These are phyloP conservation scores for Grigorovia yakushimaensis DNA, from an alignment of 805 yeast species.

Conservation along the genomic window DNA sequence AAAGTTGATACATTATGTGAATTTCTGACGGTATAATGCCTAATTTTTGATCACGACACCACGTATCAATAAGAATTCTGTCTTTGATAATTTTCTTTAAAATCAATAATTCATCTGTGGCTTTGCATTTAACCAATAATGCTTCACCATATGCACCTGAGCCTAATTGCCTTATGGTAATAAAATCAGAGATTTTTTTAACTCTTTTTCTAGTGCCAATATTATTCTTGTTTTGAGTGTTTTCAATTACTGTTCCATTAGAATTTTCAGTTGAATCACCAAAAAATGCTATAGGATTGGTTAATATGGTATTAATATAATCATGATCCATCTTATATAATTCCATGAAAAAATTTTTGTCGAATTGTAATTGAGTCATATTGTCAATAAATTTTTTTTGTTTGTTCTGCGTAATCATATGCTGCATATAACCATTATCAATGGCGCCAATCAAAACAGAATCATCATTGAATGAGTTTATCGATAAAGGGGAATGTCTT, in stretches of 20 bases:
- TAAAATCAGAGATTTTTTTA: slow-evolving; percentile 62
- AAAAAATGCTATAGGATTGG: background rate
- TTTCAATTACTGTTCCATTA: background rate
- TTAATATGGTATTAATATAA: background rate
- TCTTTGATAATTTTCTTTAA: slow-evolving; percentile 85
- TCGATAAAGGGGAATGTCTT: background rate
- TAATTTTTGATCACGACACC: slow-evolving; percentile 84
- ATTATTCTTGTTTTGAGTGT: slow-evolving; percentile 5
- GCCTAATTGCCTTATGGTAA: slow-evolving; percentile 67
- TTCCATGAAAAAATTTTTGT: background rate
- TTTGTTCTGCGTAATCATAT: background rate
- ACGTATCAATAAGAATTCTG: slow-evolving; percentile 85
- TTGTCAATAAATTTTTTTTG: background rate
- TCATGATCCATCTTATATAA: background rate
- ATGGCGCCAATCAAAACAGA: background rate
- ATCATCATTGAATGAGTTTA: background rate
- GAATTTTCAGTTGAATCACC: background rate
- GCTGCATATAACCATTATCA: background rate
- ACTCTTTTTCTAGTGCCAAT: slow-evolving; percentile 61
- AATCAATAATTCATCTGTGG: slow-evolving; percentile 59
- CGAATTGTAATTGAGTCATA: background rate
- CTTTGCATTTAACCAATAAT: slow-evolving; percentile 57
- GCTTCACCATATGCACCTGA: slow-evolving; percentile 97
- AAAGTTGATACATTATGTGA: slow-evolving; percentile 48
- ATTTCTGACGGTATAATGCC: slow-evolving; percentile 94